Percentiles rank a stretch among this genome's conserved stretches.
Conservation (phyloP, 2,329 filamentous ascomycete species). For the Ophiostoma fasciatum region DNA sequence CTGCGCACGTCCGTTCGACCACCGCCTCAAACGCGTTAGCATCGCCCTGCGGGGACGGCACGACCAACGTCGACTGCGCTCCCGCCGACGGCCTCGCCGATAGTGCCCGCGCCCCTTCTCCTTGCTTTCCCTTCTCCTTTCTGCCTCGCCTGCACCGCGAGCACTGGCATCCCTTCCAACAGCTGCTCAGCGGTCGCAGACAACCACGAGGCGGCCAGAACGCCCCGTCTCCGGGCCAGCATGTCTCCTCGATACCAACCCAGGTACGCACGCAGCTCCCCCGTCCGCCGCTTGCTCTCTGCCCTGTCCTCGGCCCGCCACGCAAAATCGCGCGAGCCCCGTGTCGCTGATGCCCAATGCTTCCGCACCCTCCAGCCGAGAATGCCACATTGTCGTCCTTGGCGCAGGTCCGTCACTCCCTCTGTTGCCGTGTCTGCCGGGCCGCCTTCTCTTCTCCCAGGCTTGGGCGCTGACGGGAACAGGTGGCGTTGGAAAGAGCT, state of each 20-base stretch:
- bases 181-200: neutral
- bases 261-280: neutral
- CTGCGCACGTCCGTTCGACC: too few relatives aligned
- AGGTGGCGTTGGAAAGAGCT: constrained; percentile 88
- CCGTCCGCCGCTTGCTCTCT: neutral
- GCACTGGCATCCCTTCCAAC: too few relatives aligned
- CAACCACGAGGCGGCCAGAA: neutral
- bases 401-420: constrained; percentile 49
- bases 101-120: too few relatives aligned
- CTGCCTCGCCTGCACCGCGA: too few relatives aligned
- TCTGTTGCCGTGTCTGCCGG: neutral
- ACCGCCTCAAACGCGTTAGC: neutral
- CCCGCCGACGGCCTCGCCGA: too few relatives aligned
- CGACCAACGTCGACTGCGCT: too few relatives aligned
- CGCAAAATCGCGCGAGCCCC: too few relatives aligned
- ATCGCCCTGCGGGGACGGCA: neutral
- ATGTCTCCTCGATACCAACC: constrained; percentile 10
- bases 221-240: neutral
- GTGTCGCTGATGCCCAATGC: constrained; percentile 5
- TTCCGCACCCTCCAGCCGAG: constrained; percentile 36
- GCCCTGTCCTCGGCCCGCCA: neutral
- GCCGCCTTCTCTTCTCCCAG: constrained; percentile 5
- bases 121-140: too few relatives aligned
- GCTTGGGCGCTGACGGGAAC: neutral
- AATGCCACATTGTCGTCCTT: constrained; percentile 71